Percentiles rank a stretch among this genome's conserved stretches.
These are phyloP conservation scores for Puccinia triticina DNA, from an alignment of 1,284 basidiomycete species.

Conservation along the genomic window DNA sequence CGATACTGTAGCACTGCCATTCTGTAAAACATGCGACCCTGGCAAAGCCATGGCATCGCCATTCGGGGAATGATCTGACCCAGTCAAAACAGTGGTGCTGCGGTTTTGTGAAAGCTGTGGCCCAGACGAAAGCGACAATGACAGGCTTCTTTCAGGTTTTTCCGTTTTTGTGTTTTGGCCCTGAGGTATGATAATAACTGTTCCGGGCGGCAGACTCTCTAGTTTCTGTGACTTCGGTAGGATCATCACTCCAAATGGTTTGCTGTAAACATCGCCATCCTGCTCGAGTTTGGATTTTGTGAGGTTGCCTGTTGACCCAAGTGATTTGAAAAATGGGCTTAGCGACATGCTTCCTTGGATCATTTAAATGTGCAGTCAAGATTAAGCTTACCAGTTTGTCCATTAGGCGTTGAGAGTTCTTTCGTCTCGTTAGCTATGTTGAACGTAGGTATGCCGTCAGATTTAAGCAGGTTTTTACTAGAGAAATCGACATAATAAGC, in stretches of 20 bases:
- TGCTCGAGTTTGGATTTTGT: not conserved
- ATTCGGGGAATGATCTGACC: not conserved
- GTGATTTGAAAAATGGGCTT: not conserved
- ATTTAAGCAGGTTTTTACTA: not conserved
- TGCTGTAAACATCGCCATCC: not conserved
- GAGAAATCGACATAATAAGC: not conserved
- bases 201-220: not conserved
- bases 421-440: not conserved
- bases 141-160: not conserved
- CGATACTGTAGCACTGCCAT: not conserved
- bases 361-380: not conserved
- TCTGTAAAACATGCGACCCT: not conserved
- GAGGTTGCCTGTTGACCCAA: not conserved
- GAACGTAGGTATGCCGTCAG: not conserved
- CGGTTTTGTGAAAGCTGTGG: not conserved
- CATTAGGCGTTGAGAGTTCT: not conserved
- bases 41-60: not conserved
- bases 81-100: not conserved
- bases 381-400: not conserved
- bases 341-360: not conserved
- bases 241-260: slow-evolving; percentile 25
- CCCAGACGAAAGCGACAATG: not conserved
- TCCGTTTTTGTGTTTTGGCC: not conserved
- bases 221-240: not conserved
- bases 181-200: not conserved